Base-by-base conservation (phyloP, 176 grass and related monocot genomes). In the Raddia guianensis region DNA sequence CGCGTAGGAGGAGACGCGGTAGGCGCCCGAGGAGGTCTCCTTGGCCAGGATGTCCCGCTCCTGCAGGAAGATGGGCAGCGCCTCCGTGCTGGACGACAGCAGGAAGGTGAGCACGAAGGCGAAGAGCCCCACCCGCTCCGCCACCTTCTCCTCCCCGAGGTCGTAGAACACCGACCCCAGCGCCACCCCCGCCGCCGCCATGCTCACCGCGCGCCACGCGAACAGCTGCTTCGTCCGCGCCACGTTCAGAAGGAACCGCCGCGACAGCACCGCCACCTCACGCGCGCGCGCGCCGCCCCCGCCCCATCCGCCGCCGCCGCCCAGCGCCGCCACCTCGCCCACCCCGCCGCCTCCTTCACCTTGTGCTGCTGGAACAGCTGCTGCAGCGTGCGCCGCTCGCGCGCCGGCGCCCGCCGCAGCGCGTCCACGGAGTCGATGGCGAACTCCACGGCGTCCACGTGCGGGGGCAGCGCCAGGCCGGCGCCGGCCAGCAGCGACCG, bases 11-110 rank as follows among this genome's bases (percentile, higher is more conserved):
- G 93, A 95, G 11, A 95, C 69, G 1, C 89, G 80, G 68, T 95
- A 95, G 5, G 87, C 86, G 1, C 93, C 93, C 12, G 81, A 90
- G 5, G 88, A 90, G 9, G 87, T 92, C 81, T 95, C 89, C 88
- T 87, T 95, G 84, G 91, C 86, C 0, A 95, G 73, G 76, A 95
- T 92, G 44, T 95, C 93, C n/a, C 89, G 85, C 63, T 95, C 93
- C 71, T 94, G 82, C 13, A 94, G 59, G 33, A 94, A 94, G 57
- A 94, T 80, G 3, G 88, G 88, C 16, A 88, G 86, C 12, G 88
- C 85, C 57, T 90, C 88, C 7, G 82, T 94, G 8, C 88, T 88
- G 1, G 85, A 94, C 33, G 85, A 90, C 49, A 94, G 82, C 42
- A 90, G 82, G 70, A 94, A 88, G 5, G 91, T 88, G 33, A 94